Base-by-base conservation (phyloP, 768 basidiomycete genomes). In the Collybiopsis luxurians region DNA sequence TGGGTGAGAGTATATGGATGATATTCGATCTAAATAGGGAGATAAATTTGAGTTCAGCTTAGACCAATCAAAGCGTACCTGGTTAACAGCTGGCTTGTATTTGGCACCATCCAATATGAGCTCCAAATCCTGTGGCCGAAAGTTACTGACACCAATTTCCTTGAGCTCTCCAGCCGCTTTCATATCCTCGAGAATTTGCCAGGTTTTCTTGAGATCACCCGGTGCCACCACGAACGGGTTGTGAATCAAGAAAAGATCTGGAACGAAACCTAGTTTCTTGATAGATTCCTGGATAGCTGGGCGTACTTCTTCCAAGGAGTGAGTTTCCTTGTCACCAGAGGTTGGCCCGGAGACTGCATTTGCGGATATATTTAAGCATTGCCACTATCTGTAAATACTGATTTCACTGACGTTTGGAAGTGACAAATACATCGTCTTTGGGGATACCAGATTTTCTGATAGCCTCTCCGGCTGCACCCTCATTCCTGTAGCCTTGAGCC, bases 211-310 rank as follows among this genome's bases (percentile, higher is more conserved):
- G 51, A 63, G 53, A 3, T 69, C 47, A 21, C 70, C 69, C 0
- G 61, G 62, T 5, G 59, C 57, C 0, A 63, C 69, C 44, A 74
- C 63, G 56, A 56, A 69, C 1, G 78, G 66, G 36, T 62, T 67
- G 63, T 86, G 85, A 38, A 87, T 67, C 53, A 86, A 71, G 67
- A 76, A 85, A 36, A 83, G 67, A 60, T 85, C 80, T 0, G 84
- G 80, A 48, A 72, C 75, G 55, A 68, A 67, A 12, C 76, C 67
- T 3, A 85, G 75, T 61, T 73, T 75, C 66, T 75, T 71, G 53
- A 85, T 60, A 7, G 81, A 80, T 26, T 66, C 71, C 44, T 77
- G 65, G 11, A 89, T 61, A 2, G 74, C 73, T 1, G 64, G 63
- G n/a, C 69, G 69, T 7, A 84, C 77, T 15, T 70, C 58, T 30